Evolutionary conservation across 2,329 filamentous ascomycete genomes (phyloP).

Genomic region (Sporothrix euskadiensis): DNA sequence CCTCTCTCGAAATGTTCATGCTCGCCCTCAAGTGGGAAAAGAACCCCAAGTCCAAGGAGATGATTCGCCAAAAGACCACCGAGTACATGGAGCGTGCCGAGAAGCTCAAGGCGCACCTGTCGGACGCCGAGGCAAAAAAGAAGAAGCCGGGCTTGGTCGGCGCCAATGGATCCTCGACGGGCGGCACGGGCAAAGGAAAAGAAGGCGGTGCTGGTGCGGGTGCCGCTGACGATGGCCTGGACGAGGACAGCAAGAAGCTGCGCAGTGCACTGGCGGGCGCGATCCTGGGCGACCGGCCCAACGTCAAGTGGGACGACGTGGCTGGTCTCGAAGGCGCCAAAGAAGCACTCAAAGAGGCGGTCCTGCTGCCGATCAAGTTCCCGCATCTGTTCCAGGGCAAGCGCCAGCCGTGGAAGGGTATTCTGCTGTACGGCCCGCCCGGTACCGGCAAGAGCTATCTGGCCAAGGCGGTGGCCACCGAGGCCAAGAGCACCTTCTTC

Average conservation of each 20-base stretch:
- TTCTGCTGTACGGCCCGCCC: conserved; percentile 90
- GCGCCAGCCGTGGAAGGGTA: conserved; percentile 97
- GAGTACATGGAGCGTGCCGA: conserved; percentile 99
- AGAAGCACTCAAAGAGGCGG: conserved; percentile 95
- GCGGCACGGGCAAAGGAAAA: conserved; percentile 63
- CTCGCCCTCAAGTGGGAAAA: conserved; percentile 99
- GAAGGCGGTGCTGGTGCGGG: conserved; percentile 54
- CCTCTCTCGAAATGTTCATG: conserved; percentile 96
- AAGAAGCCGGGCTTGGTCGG: conserved; percentile 73
- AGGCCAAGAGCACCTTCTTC: conserved; percentile 99
- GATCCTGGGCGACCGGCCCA: conserved; percentile 92
- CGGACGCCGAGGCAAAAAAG: conserved; percentile 68
- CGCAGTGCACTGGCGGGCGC: conserved; percentile 86
- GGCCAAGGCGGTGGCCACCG: conserved; percentile 95
- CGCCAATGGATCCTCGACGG: conserved; percentile 66
- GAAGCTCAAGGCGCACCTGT: conserved; percentile 90
- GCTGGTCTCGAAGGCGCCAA: conserved; percentile 92
- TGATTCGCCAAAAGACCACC: conserved; percentile 90
- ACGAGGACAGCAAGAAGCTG: conserved; percentile 94
- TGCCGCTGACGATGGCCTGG: conserved; percentile 67
- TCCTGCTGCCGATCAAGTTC: conserved; percentile 97
- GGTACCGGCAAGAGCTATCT: conserved; percentile 98
- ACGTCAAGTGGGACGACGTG: conserved; percentile 97
- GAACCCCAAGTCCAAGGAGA: conserved; percentile 94
- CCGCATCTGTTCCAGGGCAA: conserved; percentile 95